Percentiles rank a stretch among this genome's conserved stretches.
These are phyloP conservation scores for Tubosaeta brunneosetosa DNA, from an alignment of 768 basidiomycete species.

Conservation along the genomic window DNA sequence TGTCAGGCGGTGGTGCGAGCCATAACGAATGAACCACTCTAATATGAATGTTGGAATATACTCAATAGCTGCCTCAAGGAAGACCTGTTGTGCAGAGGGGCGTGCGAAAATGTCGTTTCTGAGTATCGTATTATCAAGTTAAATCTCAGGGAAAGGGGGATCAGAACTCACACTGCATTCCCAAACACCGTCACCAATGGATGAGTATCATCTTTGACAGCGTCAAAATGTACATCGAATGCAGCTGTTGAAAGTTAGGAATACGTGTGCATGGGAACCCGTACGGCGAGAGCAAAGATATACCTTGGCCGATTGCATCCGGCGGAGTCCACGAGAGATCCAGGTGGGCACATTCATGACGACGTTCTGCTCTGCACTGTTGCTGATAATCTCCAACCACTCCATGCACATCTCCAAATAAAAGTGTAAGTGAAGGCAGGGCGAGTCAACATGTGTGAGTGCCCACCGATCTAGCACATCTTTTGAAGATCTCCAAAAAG, in stretches of 20 bases:
- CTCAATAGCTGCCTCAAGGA: constrained; percentile 9
- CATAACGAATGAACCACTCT: constrained; percentile 32
- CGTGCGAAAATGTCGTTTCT: constrained; percentile 15
- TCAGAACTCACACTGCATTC: constrained; percentile 11
- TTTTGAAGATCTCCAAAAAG: constrained; percentile 46
- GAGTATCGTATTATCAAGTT: constrained; percentile 14
- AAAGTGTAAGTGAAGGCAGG: background rate
- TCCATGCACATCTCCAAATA: constrained; percentile 20
- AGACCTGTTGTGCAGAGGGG: constrained; percentile 17
- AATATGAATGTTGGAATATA: constrained; percentile 21
- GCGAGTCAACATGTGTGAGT: background rate
- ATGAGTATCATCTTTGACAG: constrained; percentile 8
- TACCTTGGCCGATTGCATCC: constrained; percentile 50
- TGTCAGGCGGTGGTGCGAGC: constrained; percentile 17
- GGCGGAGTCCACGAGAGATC: constrained; percentile 42
- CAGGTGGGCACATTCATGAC: constrained; percentile 24
- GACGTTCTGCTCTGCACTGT: constrained; percentile 5
- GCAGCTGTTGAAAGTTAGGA: constrained; percentile 29
- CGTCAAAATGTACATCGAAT: constrained; percentile 44
- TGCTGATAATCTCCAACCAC: constrained; percentile 21
- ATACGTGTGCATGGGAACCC: background rate
- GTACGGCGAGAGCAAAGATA: background rate
- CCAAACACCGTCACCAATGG: constrained; percentile 8
- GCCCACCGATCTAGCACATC: constrained; percentile 26
- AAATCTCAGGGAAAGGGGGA: background rate